Conservation (phyloP, 1,284 basidiomycete genomes). For the Ganoderma resinaceum region DNA sequence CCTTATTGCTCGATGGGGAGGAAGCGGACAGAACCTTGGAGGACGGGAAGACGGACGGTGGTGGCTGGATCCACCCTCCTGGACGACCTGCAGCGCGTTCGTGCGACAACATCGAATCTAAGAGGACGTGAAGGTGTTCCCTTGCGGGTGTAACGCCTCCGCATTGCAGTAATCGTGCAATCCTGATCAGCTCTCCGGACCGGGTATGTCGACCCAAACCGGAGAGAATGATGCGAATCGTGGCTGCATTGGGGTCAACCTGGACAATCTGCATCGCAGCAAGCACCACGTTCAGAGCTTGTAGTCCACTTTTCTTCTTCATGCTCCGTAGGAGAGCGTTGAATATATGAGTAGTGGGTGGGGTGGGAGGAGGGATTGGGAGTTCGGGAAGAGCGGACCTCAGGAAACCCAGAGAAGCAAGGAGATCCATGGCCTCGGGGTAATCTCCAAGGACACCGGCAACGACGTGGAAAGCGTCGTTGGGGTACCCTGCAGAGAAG, state of each 20-base stretch:
- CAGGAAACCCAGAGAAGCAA: slow-evolving; percentile 33
- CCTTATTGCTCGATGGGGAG: not conserved
- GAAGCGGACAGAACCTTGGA: slow-evolving; percentile 33
- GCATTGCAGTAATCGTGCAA: slow-evolving; percentile 53
- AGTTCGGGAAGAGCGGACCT: slow-evolving; percentile 7
- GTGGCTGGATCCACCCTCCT: slow-evolving; percentile 51
- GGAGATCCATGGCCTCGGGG: slow-evolving; percentile 32
- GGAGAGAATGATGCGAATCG: slow-evolving; percentile 59
- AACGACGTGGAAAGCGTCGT: slow-evolving; percentile 57
- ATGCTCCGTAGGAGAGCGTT: slow-evolving; percentile 63
- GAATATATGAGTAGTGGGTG: slow-evolving; percentile 57
- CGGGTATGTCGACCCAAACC: slow-evolving; percentile 53
- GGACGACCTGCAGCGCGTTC: slow-evolving; percentile 50
- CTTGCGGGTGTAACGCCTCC: slow-evolving; percentile 48
- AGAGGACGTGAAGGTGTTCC: slow-evolving; percentile 50
- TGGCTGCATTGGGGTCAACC: slow-evolving; percentile 58
- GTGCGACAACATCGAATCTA: slow-evolving; percentile 54
- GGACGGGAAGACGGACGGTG: slow-evolving; percentile 25
- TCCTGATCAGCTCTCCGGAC: slow-evolving; percentile 50
- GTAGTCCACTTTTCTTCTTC: slow-evolving; percentile 54
- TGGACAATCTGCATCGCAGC: slow-evolving; percentile 58
- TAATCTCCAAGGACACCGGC: slow-evolving; percentile 49
- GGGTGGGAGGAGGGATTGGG: slow-evolving; percentile 21
- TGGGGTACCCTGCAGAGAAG: slow-evolving; percentile 53
- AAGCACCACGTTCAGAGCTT: slow-evolving; percentile 52